Evolutionary conservation across 1,284 basidiomycete genomes (phyloP).

Genomic region (Ganoderma leucocontextum): DNA sequence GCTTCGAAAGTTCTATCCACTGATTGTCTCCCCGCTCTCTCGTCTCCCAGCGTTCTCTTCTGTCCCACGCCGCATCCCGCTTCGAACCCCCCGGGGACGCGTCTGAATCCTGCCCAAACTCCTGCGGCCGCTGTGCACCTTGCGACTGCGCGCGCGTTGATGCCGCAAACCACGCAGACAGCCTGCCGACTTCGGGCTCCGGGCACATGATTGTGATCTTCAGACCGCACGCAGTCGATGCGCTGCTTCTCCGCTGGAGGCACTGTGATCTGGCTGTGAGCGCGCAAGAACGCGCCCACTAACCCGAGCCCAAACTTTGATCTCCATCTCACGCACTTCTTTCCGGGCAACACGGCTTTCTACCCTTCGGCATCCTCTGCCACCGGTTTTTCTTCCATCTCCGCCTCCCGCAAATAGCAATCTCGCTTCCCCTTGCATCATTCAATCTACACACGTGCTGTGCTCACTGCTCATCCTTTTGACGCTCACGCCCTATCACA

Average conservation of each 20-base stretch:
- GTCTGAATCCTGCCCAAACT: neutral
- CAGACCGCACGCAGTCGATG: neutral
- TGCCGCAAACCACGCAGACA: neutral
- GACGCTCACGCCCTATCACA: neutral
- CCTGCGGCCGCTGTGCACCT: neutral
- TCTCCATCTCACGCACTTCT: conserved; percentile 27
- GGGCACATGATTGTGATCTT: neutral
- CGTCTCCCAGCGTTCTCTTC: neutral
- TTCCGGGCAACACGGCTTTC: conserved; percentile 30
- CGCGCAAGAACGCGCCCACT: conserved; percentile 1
- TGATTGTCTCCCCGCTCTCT: neutral
- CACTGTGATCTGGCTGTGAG: conserved; percentile 2
- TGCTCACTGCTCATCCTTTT: neutral
- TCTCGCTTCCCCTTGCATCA: conserved; percentile 2
- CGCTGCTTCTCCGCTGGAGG: conserved; percentile 2
- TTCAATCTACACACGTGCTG: conserved; percentile 9
- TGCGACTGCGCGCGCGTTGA: neutral
- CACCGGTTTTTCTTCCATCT: conserved; percentile 37
- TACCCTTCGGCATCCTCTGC: conserved; percentile 39
- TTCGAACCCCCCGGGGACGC: neutral
- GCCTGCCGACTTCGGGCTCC: neutral
- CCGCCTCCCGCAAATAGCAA: conserved; percentile 7
- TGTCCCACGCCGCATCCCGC: conserved; percentile 4
- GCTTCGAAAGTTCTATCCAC: neutral
- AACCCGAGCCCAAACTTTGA: conserved; percentile 24